Percentiles rank a stretch among this genome's conserved stretches.
Evolutionary conservation across 768 basidiomycete species (phyloP).

Genomic region (Pholiota molesta): DNA sequence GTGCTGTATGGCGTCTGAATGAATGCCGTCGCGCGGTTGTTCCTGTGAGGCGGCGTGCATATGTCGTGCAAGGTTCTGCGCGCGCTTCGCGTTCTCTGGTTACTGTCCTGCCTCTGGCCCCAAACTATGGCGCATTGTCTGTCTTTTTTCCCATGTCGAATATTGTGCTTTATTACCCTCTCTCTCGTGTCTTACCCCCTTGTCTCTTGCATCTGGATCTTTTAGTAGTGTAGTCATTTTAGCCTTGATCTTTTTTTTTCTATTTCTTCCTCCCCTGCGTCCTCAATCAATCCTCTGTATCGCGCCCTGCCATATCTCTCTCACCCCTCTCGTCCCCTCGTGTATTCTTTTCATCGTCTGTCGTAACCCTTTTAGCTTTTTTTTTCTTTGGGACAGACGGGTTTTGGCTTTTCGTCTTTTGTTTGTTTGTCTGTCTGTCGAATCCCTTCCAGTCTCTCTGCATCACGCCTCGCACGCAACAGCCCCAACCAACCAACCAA

Average conservation of each 20-base stretch:
- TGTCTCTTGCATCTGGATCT: constrained; percentile 55
- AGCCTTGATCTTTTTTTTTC: constrained; percentile 3
- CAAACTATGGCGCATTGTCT: constrained; percentile 24
- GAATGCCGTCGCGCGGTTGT: background rate
- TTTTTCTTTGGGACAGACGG: background rate
- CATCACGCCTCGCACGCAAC: background rate
- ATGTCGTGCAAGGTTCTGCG: no score
- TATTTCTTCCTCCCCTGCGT: constrained; percentile 12
- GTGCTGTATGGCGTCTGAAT: constrained; percentile 83
- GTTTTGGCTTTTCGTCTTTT: background rate
- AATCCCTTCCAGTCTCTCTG: background rate
- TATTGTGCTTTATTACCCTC: constrained; percentile 26
- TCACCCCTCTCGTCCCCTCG: background rate
- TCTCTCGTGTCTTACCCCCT: constrained; percentile 34
- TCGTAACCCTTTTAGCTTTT: background rate
- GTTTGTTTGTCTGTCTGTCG: background rate
- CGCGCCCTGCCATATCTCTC: background rate
- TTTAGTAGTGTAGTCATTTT: constrained; percentile 31
- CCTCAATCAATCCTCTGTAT: constrained; percentile 6
- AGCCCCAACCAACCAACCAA: background rate
- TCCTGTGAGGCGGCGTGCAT: no score
- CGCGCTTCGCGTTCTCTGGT: constrained; percentile 6
- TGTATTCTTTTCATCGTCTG: no score
- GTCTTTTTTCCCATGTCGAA: constrained; percentile 8
- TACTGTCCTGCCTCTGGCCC: constrained; percentile 12